These are phyloP conservation scores for Cutaneotrichosporon spelunceum DNA, from an alignment of 1,284 basidiomycete genomes.

Conservation along the genomic window DNA sequence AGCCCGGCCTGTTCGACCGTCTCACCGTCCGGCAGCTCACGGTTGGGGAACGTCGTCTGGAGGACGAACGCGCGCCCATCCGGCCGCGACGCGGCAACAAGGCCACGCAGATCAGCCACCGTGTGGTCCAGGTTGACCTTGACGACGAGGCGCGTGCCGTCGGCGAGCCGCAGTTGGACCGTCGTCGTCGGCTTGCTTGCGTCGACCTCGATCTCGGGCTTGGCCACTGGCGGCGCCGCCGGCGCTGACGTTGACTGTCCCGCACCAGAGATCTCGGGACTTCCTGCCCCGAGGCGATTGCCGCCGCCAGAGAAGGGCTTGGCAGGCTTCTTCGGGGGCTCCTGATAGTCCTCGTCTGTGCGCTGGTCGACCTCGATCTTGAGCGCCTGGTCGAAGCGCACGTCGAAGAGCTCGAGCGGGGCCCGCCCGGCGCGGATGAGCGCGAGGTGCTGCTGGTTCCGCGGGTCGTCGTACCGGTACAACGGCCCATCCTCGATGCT, in stretches of 20 bases:
- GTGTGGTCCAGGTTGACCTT: slow-evolving; percentile 92
- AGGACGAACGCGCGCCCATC: slow-evolving; percentile 74
- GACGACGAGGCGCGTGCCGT: slow-evolving; percentile 63
- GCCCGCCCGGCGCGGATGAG: slow-evolving; percentile 81
- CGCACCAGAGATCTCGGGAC: slow-evolving; percentile 10
- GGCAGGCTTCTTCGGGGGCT: slow-evolving; percentile 53
- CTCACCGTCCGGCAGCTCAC: slow-evolving; percentile 63
- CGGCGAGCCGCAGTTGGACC: slow-evolving; percentile 82
- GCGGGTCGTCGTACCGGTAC: slow-evolving; percentile 78
- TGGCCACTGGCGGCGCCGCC: slow-evolving; percentile 18
- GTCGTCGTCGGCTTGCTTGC: slow-evolving; percentile 73
- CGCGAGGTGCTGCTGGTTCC: slow-evolving; percentile 67
- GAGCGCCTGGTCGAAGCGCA: slow-evolving; percentile 75
- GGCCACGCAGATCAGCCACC: slow-evolving; percentile 76
- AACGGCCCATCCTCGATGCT: slow-evolving; percentile 86
- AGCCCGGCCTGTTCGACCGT: slow-evolving; percentile 76
- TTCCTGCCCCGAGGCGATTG: slow-evolving; percentile 65
- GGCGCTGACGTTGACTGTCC: slow-evolving; percentile 22
- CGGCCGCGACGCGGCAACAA: slow-evolving; percentile 86
- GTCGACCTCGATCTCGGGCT: slow-evolving; percentile 46
- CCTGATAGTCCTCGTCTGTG: slow-evolving; percentile 68
- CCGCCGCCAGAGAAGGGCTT: slow-evolving; percentile 70
- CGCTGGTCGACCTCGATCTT: slow-evolving; percentile 78
- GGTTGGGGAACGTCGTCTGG: slow-evolving; percentile 79
- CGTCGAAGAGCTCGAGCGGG: slow-evolving; percentile 73